Evolutionary conservation across 2,329 filamentous ascomycete genomes (phyloP).

Genomic region (Alternaria consortialis): DNA sequence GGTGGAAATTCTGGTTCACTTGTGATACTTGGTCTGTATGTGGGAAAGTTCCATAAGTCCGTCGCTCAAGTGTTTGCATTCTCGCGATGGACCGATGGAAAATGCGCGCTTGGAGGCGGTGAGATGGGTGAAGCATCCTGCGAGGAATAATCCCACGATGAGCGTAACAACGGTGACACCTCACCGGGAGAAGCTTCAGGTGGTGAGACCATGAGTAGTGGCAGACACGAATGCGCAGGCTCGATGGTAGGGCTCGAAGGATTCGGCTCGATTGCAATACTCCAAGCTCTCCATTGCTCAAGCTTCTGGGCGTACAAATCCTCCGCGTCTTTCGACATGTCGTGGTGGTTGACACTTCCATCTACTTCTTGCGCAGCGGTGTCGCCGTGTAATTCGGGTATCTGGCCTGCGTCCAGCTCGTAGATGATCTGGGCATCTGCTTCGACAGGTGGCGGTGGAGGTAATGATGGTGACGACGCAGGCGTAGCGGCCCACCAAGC

Average conservation of each 20-base stretch:
- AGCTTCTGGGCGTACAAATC: slow-evolving; percentile 14
- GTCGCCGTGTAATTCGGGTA: slow-evolving; percentile 33
- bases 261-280: slow-evolving; percentile 9
- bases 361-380: slow-evolving; percentile 29
- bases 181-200: slow-evolving; percentile 10
- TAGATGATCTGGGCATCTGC: slow-evolving; percentile 32
- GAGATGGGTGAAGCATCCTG: slow-evolving; percentile 10
- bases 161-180: slow-evolving; percentile 21
- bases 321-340: slow-evolving; percentile 16
- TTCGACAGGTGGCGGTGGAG: slow-evolving; percentile 25
- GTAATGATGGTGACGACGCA: neutral
- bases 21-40: neutral
- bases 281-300: slow-evolving; percentile 23
- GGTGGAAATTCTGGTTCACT: neutral
- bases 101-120: slow-evolving; percentile 18
- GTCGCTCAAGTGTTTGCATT: neutral
- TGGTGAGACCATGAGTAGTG: slow-evolving; percentile 12
- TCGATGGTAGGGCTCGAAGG: neutral
- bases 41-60: neutral
- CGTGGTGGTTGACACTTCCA: slow-evolving; percentile 4
- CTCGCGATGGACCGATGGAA: slow-evolving; percentile 10
- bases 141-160: slow-evolving; percentile 8
- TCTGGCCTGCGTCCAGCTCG: slow-evolving; percentile 30
- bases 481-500: slow-evolving; percentile 7
- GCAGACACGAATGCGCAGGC: neutral